phyloP scores from a whole-genome alignment of 2,329 filamentous ascomycete species.

The Penicillium decumbens region DNA sequence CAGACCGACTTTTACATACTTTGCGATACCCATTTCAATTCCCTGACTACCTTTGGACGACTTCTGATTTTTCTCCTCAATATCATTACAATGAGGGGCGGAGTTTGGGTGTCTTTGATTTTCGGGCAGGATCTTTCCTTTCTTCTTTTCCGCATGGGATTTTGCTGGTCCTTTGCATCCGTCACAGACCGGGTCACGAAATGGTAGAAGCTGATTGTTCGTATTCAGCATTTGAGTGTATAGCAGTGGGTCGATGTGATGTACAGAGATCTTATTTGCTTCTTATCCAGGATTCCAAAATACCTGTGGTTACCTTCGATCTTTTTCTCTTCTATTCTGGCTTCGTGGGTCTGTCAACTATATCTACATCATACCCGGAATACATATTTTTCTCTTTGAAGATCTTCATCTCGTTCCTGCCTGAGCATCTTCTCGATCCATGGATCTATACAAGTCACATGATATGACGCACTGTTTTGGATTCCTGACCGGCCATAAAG shows the following conservation, averaged over 20 bases:
- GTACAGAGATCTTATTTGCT: slow-evolving; percentile 13
- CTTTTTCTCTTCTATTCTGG: neutral
- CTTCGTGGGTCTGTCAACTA: neutral
- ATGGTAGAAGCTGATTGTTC: slow-evolving; percentile 6
- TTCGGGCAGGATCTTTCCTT: neutral
- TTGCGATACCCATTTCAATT: slow-evolving; percentile 22
- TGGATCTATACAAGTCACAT: slow-evolving; percentile 9
- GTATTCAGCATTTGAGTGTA: slow-evolving; percentile 12
- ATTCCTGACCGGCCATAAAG: slow-evolving; percentile 8
- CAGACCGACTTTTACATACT: slow-evolving; percentile 2
- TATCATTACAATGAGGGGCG: slow-evolving; percentile 10
- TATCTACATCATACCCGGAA: neutral
- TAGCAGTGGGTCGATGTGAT: slow-evolving; percentile 13
- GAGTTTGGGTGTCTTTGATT: slow-evolving; percentile 14
- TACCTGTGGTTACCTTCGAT: slow-evolving; percentile 1
- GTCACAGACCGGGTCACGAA: neutral
- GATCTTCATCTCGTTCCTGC: neutral
- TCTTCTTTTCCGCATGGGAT: neutral
- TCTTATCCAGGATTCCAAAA: slow-evolving; percentile 7
- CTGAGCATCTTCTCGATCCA: neutral
- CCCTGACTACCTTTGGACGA: slow-evolving; percentile 8
- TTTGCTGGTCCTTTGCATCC: slow-evolving; percentile 3
- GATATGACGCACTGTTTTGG: slow-evolving; percentile 10
- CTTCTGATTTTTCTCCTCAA: slow-evolving; percentile 9
- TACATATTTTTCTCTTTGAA: neutral